These are phyloP conservation scores for Zalerion maritima DNA, from an alignment of 495 filamentous ascomycete genomes.

Conservation along the genomic window DNA sequence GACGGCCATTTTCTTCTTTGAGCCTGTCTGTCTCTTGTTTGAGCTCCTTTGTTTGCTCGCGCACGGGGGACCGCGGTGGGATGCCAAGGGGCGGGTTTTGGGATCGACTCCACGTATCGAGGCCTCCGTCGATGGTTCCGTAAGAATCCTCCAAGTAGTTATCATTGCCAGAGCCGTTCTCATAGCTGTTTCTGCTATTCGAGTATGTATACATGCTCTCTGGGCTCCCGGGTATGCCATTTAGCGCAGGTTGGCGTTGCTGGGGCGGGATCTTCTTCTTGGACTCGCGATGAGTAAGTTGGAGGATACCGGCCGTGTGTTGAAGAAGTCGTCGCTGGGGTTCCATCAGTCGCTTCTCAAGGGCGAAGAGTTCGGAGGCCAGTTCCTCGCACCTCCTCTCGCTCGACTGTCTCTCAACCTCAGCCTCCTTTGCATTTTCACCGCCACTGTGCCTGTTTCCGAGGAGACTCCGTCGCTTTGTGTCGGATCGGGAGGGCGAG, in stretches of 20 bases:
- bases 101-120: slow-evolving; percentile 36
- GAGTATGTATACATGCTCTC: slow-evolving; percentile 50
- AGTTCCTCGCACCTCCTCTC: slow-evolving; percentile 76
- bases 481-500: slow-evolving; percentile 25
- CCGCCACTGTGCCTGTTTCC: slow-evolving; percentile 29
- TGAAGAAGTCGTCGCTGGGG: slow-evolving; percentile 62
- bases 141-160: slow-evolving; percentile 70
- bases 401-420: slow-evolving; percentile 59
- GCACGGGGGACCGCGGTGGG: slow-evolving; percentile 28
- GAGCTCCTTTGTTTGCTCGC: slow-evolving; percentile 27
- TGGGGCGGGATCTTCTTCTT: slow-evolving; percentile 17
- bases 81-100: slow-evolving; percentile 27
- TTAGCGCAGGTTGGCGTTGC: slow-evolving; percentile 20
- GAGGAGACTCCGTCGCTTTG: slow-evolving; percentile 37
- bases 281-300: slow-evolving; percentile 64
- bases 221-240: slow-evolving; percentile 48
- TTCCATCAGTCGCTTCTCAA: slow-evolving; percentile 58
- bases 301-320: slow-evolving; percentile 82
- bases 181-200: slow-evolving; percentile 34
- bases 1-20: slow-evolving; percentile 24
- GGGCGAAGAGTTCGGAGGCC: slow-evolving; percentile 57
- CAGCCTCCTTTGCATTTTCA: slow-evolving; percentile 38
- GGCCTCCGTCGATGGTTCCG: slow-evolving; percentile 57
- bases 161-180: slow-evolving; percentile 27
- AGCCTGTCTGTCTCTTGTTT: slow-evolving; percentile 25